phyloP scores from a whole-genome alignment of 176 grass and related monocot species.

The Secale cereale region DNA sequence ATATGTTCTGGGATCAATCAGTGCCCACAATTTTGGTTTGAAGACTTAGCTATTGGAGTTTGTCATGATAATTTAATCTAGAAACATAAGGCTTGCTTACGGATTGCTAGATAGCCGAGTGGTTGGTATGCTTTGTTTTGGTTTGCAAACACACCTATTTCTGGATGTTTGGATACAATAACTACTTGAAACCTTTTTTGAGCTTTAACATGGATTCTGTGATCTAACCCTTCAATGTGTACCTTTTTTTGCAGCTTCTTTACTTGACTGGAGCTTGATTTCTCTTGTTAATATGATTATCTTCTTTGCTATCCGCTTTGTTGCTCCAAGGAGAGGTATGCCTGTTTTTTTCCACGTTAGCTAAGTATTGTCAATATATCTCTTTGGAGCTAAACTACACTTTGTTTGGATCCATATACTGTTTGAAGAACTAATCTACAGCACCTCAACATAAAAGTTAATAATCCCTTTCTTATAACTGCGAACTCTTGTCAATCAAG shows the following conservation, averaged over 20 bases:
- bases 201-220: background rate
- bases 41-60: background rate
- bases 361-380: background rate
- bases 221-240: background rate
- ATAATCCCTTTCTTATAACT: background rate
- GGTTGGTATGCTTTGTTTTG: background rate
- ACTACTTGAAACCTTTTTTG: background rate
- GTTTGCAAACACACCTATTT: background rate
- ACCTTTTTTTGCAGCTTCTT: conserved; percentile 56
- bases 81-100: background rate
- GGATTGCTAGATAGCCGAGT: conserved; percentile 1
- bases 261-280: conserved; percentile 86
- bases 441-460: background rate
- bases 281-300: conserved; percentile 77
- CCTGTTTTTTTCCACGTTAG: background rate
- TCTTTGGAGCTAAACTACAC: background rate
- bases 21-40: background rate
- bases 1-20: background rate
- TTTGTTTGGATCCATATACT: conserved; percentile 12
- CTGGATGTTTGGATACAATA: background rate
- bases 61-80: background rate
- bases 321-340: conserved; percentile 71
- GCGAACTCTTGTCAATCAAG: background rate
- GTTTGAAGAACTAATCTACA: conserved; percentile 14
- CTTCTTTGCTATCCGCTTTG: conserved; percentile 65